Evolutionary conservation across 2,329 filamentous ascomycete genomes (phyloP).

Genomic region (Stachybotrys chartarum): DNA sequence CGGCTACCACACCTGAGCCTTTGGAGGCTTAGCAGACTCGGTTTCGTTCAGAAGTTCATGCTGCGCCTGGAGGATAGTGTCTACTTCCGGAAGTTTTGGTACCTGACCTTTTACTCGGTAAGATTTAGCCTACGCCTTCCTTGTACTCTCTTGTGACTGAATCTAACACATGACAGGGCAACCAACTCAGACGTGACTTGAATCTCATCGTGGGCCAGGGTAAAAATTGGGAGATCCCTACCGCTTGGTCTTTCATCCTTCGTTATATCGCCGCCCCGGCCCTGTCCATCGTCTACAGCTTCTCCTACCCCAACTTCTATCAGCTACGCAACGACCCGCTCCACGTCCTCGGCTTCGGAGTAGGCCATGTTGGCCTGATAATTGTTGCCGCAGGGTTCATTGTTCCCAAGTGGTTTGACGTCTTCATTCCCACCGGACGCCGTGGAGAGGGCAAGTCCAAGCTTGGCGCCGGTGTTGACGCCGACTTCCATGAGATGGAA

Average conservation of each 20-base stretch:
- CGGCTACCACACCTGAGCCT: conserved; percentile 21
- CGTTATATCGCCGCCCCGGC: conserved; percentile 43
- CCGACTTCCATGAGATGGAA: neutral
- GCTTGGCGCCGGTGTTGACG: neutral
- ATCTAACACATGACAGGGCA: conserved; percentile 29
- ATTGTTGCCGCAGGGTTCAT: conserved; percentile 40
- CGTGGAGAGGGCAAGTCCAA: conserved; percentile 34
- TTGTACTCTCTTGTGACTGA: too few species aligned
- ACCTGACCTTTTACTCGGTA: conserved; percentile 50
- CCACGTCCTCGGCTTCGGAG: conserved; percentile 40
- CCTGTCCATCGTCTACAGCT: conserved; percentile 43
- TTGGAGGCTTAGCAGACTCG: neutral
- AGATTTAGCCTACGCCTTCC: conserved; percentile 10
- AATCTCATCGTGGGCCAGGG: conserved; percentile 45
- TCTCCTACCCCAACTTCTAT: conserved; percentile 44
- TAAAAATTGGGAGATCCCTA: conserved; percentile 49
- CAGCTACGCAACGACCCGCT: conserved; percentile 40
- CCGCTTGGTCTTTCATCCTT: conserved; percentile 40
- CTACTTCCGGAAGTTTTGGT: conserved; percentile 39
- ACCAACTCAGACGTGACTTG: conserved; percentile 48
- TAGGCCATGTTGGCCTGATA: conserved; percentile 39
- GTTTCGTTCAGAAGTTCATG: neutral
- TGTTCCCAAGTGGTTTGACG: conserved; percentile 45
- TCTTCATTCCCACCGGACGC: conserved; percentile 40
- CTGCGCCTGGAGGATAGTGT: conserved; percentile 31